Evolutionary conservation across 2,329 filamentous ascomycete species (phyloP).

Genomic region (Cladosporium sp.): DNA sequence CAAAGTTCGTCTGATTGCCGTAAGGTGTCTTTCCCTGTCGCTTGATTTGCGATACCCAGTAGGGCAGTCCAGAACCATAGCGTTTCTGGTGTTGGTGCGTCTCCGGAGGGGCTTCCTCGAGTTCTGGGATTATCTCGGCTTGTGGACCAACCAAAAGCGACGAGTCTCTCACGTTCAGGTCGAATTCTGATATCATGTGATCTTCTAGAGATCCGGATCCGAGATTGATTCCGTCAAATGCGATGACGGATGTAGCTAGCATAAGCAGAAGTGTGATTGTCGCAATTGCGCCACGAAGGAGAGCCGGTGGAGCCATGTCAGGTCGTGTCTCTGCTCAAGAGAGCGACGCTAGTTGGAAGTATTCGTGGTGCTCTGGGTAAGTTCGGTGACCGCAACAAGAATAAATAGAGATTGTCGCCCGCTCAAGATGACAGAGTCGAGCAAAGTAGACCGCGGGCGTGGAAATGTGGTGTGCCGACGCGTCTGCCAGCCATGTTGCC

Average conservation of each 20-base stretch:
- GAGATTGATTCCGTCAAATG: slow-evolving; percentile 1
- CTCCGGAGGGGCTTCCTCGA: slow-evolving; percentile 10
- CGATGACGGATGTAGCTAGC: neutral
- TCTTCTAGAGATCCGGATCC: slow-evolving; percentile 8
- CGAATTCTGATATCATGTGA: slow-evolving; percentile 4
- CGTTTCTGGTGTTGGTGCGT: slow-evolving; percentile 24
- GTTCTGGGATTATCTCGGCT: neutral
- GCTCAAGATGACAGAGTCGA: too few relatives aligned
- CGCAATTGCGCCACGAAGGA: neutral
- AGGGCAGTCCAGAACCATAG: slow-evolving; percentile 28
- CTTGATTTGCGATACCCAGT: slow-evolving; percentile 40
- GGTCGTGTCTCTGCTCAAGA: neutral
- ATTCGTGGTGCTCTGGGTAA: neutral
- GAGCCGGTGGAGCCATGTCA: slow-evolving; percentile 2
- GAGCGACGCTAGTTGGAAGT: neutral
- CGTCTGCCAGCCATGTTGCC: slow-evolving; percentile 8
- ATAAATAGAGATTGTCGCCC: neutral
- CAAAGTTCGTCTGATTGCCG: slow-evolving; percentile 34
- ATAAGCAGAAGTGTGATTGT: neutral
- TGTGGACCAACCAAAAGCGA: neutral
- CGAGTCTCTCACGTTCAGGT: slow-evolving; percentile 2
- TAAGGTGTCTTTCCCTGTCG: slow-evolving; percentile 40
- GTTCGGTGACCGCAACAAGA: neutral
- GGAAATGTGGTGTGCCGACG: neutral
- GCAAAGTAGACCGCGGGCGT: too few relatives aligned